These are phyloP conservation scores for Penicillium sp. DNA, from an alignment of 2,329 filamentous ascomycete species.

Conservation along the genomic window DNA sequence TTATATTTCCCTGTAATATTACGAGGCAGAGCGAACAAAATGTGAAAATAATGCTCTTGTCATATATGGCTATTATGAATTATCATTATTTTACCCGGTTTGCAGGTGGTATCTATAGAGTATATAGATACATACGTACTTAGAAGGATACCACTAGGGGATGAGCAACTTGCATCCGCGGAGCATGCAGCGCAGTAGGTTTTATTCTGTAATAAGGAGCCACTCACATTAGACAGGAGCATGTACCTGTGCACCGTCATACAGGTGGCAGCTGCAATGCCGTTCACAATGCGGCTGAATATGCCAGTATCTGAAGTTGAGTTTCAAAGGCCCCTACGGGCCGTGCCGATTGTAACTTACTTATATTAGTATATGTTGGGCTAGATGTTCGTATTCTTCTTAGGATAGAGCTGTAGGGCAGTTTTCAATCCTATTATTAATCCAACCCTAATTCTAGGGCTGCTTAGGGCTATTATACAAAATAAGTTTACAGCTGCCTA, in stretches of 20 bases:
- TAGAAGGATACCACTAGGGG: not conserved
- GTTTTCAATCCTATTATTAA: not conserved
- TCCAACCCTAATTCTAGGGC: not conserved
- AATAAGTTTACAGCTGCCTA: not conserved
- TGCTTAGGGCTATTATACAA: not conserved
- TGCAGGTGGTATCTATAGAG: not conserved
- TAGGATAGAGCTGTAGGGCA: not conserved
- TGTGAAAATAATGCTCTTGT: not conserved
- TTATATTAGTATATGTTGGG: not conserved
- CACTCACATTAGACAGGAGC: not conserved
- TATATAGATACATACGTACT: not conserved
- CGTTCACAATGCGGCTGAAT: constrained; percentile 6
- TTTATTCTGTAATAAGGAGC: not conserved
- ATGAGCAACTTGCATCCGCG: not conserved
- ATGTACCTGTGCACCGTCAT: not conserved
- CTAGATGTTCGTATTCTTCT: not conserved
- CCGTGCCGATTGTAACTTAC: constrained; percentile 1
- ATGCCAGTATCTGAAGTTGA: not conserved
- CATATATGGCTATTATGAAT: not conserved
- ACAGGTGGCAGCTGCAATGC: constrained; percentile 14
- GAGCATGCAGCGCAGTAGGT: not conserved
- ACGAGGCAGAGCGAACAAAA: not conserved
- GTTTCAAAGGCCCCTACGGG: constrained; percentile 2
- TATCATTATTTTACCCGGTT: not conserved
- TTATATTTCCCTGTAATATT: not conserved